Evolutionary conservation across 805 yeast genomes (phyloP).

Genomic region (Pichia manshurica): DNA sequence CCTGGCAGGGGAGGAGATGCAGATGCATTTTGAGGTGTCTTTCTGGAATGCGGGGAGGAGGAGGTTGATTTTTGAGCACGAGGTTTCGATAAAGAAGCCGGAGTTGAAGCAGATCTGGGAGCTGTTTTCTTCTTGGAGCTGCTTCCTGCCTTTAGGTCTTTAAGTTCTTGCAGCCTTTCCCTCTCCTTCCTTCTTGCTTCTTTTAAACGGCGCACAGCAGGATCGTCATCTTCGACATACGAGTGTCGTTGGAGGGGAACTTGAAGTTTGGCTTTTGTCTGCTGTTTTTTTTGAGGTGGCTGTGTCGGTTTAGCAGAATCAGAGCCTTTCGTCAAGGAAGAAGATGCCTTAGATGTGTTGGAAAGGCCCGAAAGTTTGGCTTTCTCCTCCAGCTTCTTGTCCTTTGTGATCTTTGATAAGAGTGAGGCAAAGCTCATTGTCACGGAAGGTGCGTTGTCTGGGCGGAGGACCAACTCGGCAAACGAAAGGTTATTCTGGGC

Average conservation of each 20-base stretch:
- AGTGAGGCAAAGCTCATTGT: constrained; percentile 20
- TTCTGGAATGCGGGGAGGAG: too few relatives aligned
- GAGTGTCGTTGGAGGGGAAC: too few relatives aligned
- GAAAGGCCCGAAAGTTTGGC: constrained; percentile 10
- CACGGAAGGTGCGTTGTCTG: background rate
- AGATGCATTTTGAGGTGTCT: too few relatives aligned
- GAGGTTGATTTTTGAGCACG: background rate
- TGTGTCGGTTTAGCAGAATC: too few relatives aligned
- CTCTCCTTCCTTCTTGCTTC: constrained; percentile 58
- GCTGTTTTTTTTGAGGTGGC: too few relatives aligned
- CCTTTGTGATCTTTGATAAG: constrained; percentile 28
- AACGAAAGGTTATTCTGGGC: too few relatives aligned
- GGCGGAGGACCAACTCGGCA: too few relatives aligned
- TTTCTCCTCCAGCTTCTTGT: constrained; percentile 13
- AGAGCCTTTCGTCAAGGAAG: background rate
- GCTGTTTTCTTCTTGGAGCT: background rate
- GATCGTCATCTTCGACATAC: constrained; percentile 47
- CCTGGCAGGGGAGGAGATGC: background rate
- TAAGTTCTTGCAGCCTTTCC: constrained; percentile 34
- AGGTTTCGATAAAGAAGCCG: background rate
- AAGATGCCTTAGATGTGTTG: background rate
- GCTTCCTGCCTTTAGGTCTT: constrained; percentile 20
- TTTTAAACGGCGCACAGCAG: constrained; percentile 64
- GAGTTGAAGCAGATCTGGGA: background rate
- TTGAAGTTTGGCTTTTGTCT: too few relatives aligned